These are phyloP conservation scores for Paratinospora sagittata DNA, from an alignment of 164 flowering plant species.

Conservation along the genomic window DNA sequence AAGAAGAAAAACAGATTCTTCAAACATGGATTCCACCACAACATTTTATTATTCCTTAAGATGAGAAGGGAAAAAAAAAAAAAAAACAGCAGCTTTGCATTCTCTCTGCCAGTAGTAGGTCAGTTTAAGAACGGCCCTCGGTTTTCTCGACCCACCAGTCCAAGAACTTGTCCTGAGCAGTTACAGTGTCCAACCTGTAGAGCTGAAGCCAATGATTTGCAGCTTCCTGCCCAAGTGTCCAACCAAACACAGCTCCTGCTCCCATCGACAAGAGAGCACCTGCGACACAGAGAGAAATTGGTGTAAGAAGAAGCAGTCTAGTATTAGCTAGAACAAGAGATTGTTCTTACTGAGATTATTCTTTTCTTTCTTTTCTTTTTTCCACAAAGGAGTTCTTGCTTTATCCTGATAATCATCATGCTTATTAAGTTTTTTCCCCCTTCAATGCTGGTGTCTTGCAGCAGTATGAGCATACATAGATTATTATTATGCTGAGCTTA, in stretches of 20 bases:
- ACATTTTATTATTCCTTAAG: background rate
- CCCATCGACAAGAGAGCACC: slow-evolving; percentile 68
- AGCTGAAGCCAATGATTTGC: slow-evolving; percentile 66
- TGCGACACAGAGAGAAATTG: slow-evolving; percentile 22
- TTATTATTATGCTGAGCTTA: too few species aligned
- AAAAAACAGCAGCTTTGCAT: background rate
- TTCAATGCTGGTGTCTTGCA: too few species aligned
- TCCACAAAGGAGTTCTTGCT: background rate
- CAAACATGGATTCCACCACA: background rate
- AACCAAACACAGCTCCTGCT: slow-evolving; percentile 71
- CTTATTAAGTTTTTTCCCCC: too few species aligned
- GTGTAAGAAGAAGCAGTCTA: background rate
- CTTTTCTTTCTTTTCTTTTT: background rate
- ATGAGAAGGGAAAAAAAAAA: background rate
- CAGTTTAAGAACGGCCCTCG: slow-evolving; percentile 12
- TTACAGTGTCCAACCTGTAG: slow-evolving; percentile 63
- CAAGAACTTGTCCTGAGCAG: slow-evolving; percentile 69
- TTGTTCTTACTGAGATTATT: background rate
- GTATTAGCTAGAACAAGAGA: background rate
- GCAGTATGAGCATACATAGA: too few species aligned
- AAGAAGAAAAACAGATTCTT: background rate
- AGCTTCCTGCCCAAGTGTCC: slow-evolving; percentile 67
- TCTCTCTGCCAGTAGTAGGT: background rate
- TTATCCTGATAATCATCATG: background rate
- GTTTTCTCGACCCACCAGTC: slow-evolving; percentile 74